Conservation (phyloP, 805 yeast species). For the Clavispora santaluciae region DNA sequence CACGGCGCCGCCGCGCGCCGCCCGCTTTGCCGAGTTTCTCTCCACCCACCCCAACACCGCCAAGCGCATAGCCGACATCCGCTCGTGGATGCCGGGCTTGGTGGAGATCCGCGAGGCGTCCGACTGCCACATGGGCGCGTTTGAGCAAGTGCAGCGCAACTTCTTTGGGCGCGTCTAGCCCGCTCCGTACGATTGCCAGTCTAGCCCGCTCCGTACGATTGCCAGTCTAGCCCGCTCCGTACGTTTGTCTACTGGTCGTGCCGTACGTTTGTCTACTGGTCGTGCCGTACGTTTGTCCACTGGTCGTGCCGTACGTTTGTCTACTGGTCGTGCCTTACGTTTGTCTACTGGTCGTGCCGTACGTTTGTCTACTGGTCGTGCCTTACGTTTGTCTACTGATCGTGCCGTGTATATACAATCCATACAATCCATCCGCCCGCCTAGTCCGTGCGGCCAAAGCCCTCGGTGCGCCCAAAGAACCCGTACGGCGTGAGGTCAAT, state of each 20-base stretch:
- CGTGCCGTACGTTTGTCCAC: too few relatives aligned
- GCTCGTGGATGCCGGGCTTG: slow-evolving; percentile 61
- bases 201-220: too few relatives aligned
- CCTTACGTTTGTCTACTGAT: too few relatives aligned
- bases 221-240: too few relatives aligned
- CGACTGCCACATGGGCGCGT: slow-evolving; percentile 29
- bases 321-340: too few relatives aligned
- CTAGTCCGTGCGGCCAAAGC: neutral
- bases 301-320: too few relatives aligned
- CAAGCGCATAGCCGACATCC: slow-evolving; percentile 66
- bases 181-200: too few relatives aligned
- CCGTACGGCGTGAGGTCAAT: slow-evolving; percentile 17
- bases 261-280: too few relatives aligned
- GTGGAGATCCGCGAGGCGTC: slow-evolving; percentile 37
- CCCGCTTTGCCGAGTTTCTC: slow-evolving; percentile 53
- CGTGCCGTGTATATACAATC: neutral
- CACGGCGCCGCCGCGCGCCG: slow-evolving; percentile 12
- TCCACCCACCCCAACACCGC: slow-evolving; percentile 86
- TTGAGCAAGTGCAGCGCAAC: slow-evolving; percentile 12
- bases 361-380: too few relatives aligned
- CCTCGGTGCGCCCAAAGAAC: neutral
- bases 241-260: too few relatives aligned
- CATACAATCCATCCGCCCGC: neutral
- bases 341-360: too few relatives aligned
- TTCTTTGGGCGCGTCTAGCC: slow-evolving; percentile 7